A percentile compares a stretch with the other conserved stretches of the same genome.
Conservation (phyloP, 148 eudicot genomes). For the Amaranthus palmeri region DNA sequence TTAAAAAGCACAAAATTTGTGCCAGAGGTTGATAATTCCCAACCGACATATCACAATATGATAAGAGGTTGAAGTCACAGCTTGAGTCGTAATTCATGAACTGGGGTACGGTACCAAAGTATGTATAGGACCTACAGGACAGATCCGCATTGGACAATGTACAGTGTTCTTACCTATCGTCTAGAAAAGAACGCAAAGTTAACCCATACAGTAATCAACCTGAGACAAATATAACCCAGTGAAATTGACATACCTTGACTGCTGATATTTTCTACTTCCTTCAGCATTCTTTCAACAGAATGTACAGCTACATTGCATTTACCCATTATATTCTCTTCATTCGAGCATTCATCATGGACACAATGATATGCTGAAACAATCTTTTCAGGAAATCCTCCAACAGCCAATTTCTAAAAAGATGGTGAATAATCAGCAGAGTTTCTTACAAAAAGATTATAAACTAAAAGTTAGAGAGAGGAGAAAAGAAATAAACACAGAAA, state of each 20-base stretch:
- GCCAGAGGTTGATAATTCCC: neutral
- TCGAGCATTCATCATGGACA: constrained; percentile 54
- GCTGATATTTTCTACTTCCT: constrained; percentile 41
- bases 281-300: constrained; percentile 48
- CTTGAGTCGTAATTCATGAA: neutral
- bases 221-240: neutral
- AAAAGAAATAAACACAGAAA: constrained; percentile 21
- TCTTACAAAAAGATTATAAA: constrained; percentile 8
- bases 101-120: neutral
- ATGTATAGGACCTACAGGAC: neutral
- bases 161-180: neutral
- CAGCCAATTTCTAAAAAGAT: constrained; percentile 68
- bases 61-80: neutral
- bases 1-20: neutral
- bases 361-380: constrained; percentile 72
- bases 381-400: constrained; percentile 77
- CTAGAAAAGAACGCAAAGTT: neutral
- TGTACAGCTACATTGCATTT: constrained; percentile 49
- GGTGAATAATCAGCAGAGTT: constrained; percentile 11
- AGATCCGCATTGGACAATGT: neutral
- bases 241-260: constrained; percentile 54
- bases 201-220: neutral
- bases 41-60: neutral
- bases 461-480: constrained; percentile 7
- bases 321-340: constrained; percentile 57